Evolutionary conservation across 2,329 filamentous ascomycete genomes (phyloP), one percentile per base, ranked within the genome.

Genomic region (Davidsoniella virescens): DNA sequence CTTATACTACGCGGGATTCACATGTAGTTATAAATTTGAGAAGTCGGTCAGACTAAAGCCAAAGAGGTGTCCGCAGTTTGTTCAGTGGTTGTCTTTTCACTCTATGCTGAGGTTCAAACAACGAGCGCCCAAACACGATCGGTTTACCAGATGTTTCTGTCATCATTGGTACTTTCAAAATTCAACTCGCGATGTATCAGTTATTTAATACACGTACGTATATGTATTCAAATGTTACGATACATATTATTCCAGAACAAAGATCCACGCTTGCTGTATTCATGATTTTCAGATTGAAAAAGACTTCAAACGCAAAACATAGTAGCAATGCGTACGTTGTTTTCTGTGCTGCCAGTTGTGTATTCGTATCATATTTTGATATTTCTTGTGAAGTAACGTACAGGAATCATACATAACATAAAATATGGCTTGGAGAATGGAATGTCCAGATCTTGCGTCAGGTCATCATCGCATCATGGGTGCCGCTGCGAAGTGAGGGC

Each of bases 391-490:
- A n/a, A 20, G 14, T 5, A 14, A 16, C 7, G 18, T 12, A 16
- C 7, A n/a, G 18, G 18, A 40, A 40, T 40, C 38, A 2, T 7
- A 8, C 14, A 42, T 41, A 6, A 49, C 33, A 38, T 20, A 43
- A 20, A 33, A 36, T 9, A 43, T 43, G 16, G 17, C 16, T 45
- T 45, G 20, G 23, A 33, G 38, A 43, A 44, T 25, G 36, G 55
- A 59, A 70, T 77, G 74, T 78, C 68, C 68, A 63, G 55, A 68
- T 53, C 70, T 76, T 76, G 73, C 70, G 69, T 76, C 71, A 78
- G 75, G 75, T 79, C 74, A 78, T 78, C 75, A 76, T 59, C 75
- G 72, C 69, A 75, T 78, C 75, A 77, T 78, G 75, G 73, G 49
- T 73, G 65, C 72, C 62, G 72, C 64, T 71, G 72, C 72, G 20